phyloP scores from a whole-genome alignment of 768 basidiomycete genomes.

The Lyophyllum semitale region DNA sequence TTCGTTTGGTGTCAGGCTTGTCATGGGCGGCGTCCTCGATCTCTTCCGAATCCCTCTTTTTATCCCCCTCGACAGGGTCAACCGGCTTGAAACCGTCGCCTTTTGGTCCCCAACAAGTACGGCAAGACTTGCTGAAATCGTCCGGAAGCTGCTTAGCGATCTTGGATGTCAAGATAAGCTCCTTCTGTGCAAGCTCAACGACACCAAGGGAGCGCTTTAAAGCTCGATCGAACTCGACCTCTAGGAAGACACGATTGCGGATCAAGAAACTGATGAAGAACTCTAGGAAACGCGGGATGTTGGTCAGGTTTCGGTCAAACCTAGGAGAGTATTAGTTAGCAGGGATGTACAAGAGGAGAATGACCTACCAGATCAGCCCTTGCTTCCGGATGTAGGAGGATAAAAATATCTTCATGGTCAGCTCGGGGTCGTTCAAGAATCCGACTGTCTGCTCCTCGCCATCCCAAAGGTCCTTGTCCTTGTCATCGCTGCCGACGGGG shows the following conservation, averaged over 20 bases:
- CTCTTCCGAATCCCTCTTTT: slow-evolving; percentile 3
- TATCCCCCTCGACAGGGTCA: slow-evolving; percentile 11
- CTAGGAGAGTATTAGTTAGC: slow-evolving; percentile 21
- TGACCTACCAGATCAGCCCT: slow-evolving; percentile 68
- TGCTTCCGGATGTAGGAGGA: slow-evolving; percentile 68
- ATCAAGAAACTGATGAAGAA: slow-evolving; percentile 68
- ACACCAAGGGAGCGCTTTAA: slow-evolving; percentile 49
- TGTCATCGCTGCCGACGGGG: slow-evolving; percentile 35
- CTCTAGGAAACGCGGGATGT: slow-evolving; percentile 52
- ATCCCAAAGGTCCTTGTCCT: slow-evolving; percentile 36
- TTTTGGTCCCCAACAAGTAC: slow-evolving; percentile 49
- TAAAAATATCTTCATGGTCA: slow-evolving; percentile 63
- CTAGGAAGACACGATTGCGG: slow-evolving; percentile 54
- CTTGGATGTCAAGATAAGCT: slow-evolving; percentile 51
- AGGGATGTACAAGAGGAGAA: not conserved
- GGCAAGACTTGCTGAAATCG: slow-evolving; percentile 49
- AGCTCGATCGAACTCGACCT: slow-evolving; percentile 43
- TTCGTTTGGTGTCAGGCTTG: slow-evolving; percentile 16
- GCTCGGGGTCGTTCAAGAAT: slow-evolving; percentile 68
- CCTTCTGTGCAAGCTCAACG: slow-evolving; percentile 41
- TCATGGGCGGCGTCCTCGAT: not conserved
- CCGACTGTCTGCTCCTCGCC: slow-evolving; percentile 44
- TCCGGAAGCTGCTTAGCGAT: slow-evolving; percentile 53
- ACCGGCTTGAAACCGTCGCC: slow-evolving; percentile 39
- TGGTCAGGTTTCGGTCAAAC: slow-evolving; percentile 49